Conservation (phyloP, 2,329 filamentous ascomycete genomes). For the Coniosporium tulheliwenetii region DNA sequence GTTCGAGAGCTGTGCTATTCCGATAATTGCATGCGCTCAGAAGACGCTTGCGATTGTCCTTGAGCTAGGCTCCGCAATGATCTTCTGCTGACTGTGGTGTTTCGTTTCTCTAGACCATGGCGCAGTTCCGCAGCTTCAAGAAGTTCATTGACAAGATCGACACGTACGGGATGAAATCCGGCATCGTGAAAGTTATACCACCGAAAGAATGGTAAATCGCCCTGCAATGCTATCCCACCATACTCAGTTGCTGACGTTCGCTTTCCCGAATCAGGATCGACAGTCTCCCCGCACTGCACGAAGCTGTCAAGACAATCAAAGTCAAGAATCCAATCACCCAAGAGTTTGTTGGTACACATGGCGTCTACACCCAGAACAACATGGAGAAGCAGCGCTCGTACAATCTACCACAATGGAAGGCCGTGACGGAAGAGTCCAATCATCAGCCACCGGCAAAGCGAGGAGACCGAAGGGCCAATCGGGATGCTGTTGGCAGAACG, state of each 20-base stretch:
- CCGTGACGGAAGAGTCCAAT: slow-evolving; percentile 83
- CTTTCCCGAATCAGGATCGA: slow-evolving; percentile 36
- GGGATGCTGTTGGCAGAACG: slow-evolving; percentile 27
- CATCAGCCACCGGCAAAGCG: slow-evolving; percentile 87
- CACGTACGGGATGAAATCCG: slow-evolving; percentile 90
- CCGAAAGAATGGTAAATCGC: slow-evolving; percentile 72
- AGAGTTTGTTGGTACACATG: slow-evolving; percentile 91
- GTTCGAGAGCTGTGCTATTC: slow-evolving; percentile 16
- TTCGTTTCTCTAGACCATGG: slow-evolving; percentile 47
- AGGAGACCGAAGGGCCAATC: slow-evolving; percentile 57
- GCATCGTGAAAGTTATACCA: slow-evolving; percentile 90
- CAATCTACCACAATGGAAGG: slow-evolving; percentile 91
- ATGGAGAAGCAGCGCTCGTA: slow-evolving; percentile 93
- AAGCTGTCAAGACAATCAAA: slow-evolving; percentile 77
- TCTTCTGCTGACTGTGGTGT: not conserved
- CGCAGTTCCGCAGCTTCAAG: slow-evolving; percentile 88
- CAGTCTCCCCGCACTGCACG: slow-evolving; percentile 59
- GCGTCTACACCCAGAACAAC: slow-evolving; percentile 92
- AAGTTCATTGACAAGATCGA: slow-evolving; percentile 83
- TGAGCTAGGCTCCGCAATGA: not conserved
- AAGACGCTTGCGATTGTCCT: slow-evolving; percentile 3
- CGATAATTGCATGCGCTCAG: not conserved
- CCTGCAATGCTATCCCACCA: not conserved
- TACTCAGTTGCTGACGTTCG: not conserved
- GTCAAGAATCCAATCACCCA: slow-evolving; percentile 97